Evolutionary conservation across 805 yeast species (phyloP).

Genomic region (Schwanniomyces polymorphus): DNA sequence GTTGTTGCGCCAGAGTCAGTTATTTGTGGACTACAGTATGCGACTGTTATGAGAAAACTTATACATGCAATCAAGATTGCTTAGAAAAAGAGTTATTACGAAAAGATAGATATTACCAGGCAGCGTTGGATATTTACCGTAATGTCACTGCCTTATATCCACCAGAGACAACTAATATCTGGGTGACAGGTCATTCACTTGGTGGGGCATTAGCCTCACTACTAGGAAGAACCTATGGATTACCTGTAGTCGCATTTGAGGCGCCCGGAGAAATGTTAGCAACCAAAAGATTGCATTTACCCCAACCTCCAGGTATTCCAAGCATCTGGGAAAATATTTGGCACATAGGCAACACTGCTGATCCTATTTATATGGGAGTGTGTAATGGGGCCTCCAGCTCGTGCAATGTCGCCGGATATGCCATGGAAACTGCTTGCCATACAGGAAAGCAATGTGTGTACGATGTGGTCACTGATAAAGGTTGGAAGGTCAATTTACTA

Average conservation of each 20-base stretch:
- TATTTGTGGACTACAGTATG: slow-evolving; percentile 95
- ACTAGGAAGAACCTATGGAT: slow-evolving; percentile 84
- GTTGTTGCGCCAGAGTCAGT: slow-evolving; percentile 93
- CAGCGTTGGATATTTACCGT: slow-evolving; percentile 72
- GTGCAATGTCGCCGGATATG: slow-evolving; percentile 92
- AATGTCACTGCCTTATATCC: slow-evolving; percentile 72
- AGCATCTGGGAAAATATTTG: slow-evolving; percentile 76
- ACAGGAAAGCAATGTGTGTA: slow-evolving; percentile 85
- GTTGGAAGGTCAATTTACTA: slow-evolving; percentile 86
- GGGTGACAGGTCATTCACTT: slow-evolving; percentile 94
- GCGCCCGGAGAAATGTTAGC: slow-evolving; percentile 93
- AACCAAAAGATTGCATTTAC: slow-evolving; percentile 79
- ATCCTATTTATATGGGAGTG: slow-evolving; percentile 94
- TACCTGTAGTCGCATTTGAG: slow-evolving; percentile 88
- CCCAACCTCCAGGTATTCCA: slow-evolving; percentile 90
- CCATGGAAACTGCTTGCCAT: slow-evolving; percentile 96
- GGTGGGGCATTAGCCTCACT: slow-evolving; percentile 87
- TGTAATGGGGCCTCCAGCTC: slow-evolving; percentile 91
- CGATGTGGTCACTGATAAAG: slow-evolving; percentile 84
- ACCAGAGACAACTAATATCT: slow-evolving; percentile 56
- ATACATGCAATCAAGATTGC: slow-evolving; percentile 87
- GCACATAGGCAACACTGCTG: slow-evolving; percentile 97
- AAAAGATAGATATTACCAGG: slow-evolving; percentile 80
- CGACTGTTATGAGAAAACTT: slow-evolving; percentile 82
- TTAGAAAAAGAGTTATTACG: slow-evolving; percentile 72